A percentile compares a stretch with the other conserved stretches of the same genome.
Conservation (phyloP, 2,329 filamentous ascomycete species). For the Diaporthe caulivora region DNA sequence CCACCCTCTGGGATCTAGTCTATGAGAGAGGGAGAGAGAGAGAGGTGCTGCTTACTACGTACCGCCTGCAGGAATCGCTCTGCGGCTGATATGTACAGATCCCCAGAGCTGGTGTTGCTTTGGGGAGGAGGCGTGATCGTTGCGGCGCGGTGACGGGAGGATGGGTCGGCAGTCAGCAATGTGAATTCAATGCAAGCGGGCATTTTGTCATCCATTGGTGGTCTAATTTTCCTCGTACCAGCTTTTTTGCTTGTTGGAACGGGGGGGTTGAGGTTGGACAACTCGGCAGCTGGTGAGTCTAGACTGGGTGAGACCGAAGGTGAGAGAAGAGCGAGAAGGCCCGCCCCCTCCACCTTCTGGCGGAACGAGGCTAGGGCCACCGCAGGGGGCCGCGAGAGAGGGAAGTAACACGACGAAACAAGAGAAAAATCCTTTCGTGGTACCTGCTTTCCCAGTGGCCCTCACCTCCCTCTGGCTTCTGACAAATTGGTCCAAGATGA, state of each 20-base stretch:
- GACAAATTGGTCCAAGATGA: neutral
- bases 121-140: slow-evolving; percentile 1
- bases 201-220: too few relatives aligned
- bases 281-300: neutral
- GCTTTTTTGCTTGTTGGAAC: too few relatives aligned
- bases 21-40: too few relatives aligned
- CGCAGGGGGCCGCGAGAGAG: neutral
- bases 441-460: neutral
- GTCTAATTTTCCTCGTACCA: neutral
- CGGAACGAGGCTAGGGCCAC: slow-evolving; percentile 10
- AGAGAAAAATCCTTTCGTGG: neutral
- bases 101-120: too few relatives aligned
- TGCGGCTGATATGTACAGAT: slow-evolving; percentile 1
- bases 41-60: slow-evolving; percentile 20
- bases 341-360: too few relatives aligned
- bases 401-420: neutral
- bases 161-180: neutral
- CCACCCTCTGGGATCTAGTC: neutral
- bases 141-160: neutral
- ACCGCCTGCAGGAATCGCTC: neutral
- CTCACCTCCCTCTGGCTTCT: neutral
- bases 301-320: too few relatives aligned
- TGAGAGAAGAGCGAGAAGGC: neutral
- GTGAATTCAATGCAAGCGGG: too few relatives aligned
- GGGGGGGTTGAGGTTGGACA: neutral